Conservation (phyloP, 1,284 basidiomycete genomes). For the Heterobasidion occidentale region DNA sequence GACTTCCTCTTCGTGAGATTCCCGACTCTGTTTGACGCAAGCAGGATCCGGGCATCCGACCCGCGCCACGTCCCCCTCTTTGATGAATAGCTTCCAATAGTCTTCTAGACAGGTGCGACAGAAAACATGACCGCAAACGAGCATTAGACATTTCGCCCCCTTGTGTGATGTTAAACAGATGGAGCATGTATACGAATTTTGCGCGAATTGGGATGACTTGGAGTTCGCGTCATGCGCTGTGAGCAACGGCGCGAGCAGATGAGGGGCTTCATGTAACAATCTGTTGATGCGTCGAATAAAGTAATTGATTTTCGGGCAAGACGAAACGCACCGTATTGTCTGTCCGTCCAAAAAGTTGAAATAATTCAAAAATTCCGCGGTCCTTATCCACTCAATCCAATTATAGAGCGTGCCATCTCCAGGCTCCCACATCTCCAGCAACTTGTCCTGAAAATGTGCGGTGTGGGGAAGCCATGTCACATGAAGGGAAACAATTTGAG, state of each 20-base stretch:
- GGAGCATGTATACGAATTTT: constrained; percentile 55
- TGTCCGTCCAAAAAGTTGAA: constrained; percentile 22
- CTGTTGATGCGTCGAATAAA: constrained; percentile 23
- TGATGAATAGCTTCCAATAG: constrained; percentile 69
- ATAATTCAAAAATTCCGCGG: constrained; percentile 47
- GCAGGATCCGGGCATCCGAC: constrained; percentile 69
- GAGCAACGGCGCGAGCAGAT: constrained; percentile 40
- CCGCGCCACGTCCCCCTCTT: constrained; percentile 60
- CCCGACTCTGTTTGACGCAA: constrained; percentile 61
- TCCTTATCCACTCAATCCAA: constrained; percentile 65
- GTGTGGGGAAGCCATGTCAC: constrained; percentile 49
- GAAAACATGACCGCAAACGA: constrained; percentile 66
- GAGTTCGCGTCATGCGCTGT: constrained; percentile 37
- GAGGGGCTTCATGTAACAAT: constrained; percentile 48
- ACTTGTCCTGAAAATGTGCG: constrained; percentile 26
- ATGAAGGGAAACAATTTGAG: constrained; percentile 45
- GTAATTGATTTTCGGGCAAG: constrained; percentile 2
- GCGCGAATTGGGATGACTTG: constrained; percentile 44
- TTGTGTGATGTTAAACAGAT: constrained; percentile 66
- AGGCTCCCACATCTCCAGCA: constrained; percentile 50
- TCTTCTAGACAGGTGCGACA: constrained; percentile 64
- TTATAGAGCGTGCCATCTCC: constrained; percentile 55
- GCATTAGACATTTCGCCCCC: constrained; percentile 58
- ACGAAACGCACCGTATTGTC: constrained; percentile 34
- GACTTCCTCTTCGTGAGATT: constrained; percentile 67